Conservation (phyloP, 2,329 filamentous ascomycete genomes). For the Penicillium sp. region DNA sequence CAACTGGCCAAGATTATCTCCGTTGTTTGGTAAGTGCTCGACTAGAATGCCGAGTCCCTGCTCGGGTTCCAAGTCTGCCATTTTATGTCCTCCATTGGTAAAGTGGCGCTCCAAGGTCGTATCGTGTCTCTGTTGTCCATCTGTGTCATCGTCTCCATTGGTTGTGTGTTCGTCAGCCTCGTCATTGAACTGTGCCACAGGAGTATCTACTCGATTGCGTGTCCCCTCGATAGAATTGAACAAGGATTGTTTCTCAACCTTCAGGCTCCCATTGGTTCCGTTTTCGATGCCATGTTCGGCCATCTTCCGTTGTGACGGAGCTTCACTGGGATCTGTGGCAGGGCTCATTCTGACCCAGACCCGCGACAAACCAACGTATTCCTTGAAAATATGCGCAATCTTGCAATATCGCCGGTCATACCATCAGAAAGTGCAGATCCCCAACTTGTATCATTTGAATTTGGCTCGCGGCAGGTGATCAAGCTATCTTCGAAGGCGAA, state of each 20-base stretch:
- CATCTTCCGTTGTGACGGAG: conserved; percentile 6
- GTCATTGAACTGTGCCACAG: background rate
- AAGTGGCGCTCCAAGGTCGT: background rate
- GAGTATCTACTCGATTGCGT: background rate
- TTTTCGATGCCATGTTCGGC: background rate
- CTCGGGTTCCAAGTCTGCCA: background rate
- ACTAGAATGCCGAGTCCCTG: conserved; percentile 25
- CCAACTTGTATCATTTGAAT: background rate
- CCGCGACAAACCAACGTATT: background rate
- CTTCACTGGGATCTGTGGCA: background rate
- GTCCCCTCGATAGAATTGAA: background rate
- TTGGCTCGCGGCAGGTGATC: background rate
- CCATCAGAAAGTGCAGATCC: background rate
- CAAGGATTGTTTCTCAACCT: background rate
- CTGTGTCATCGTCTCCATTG: background rate
- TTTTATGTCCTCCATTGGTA: conserved; percentile 4
- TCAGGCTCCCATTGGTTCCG: background rate
- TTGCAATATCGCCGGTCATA: background rate
- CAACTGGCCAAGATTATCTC: conserved; percentile 19
- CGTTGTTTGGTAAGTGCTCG: conserved; percentile 11
- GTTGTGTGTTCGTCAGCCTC: background rate
- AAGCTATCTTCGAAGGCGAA: background rate
- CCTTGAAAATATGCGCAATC: background rate
- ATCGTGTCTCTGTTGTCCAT: background rate
- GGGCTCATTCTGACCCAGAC: conserved; percentile 8